phyloP scores from a whole-genome alignment of 495 filamentous ascomycete species.

The Podospora didyma region DNA sequence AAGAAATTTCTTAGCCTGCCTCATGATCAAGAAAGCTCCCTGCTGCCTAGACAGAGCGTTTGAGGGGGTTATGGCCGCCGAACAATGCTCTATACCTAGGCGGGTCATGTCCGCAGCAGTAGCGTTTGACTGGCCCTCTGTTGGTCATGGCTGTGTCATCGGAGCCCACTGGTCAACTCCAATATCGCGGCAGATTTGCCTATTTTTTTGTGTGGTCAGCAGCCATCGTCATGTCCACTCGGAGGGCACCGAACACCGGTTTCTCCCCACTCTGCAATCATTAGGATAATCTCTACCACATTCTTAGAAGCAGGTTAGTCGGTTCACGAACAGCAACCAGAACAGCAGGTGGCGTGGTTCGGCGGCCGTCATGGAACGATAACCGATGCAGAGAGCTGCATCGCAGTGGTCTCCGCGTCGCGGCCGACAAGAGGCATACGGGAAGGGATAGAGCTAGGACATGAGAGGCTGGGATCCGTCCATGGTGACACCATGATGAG shows the following conservation, averaged over 20 bases:
- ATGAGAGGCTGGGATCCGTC: constrained; percentile 9
- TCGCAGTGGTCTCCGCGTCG: constrained; percentile 4
- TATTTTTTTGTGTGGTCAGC: constrained; percentile 22
- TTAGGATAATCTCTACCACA: constrained; percentile 4
- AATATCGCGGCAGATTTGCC: constrained; percentile 24
- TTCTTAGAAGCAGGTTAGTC: background rate
- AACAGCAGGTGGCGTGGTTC: constrained; percentile 21
- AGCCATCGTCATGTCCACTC: constrained; percentile 12
- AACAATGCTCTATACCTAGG: background rate
- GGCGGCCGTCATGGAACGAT: constrained; percentile 14
- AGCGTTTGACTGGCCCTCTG: background rate
- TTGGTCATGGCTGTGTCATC: constrained; percentile 8
- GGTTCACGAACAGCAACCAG: constrained; percentile 9
- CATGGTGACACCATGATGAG: constrained; percentile 24
- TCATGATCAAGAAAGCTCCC: constrained; percentile 9
- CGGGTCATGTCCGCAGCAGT: constrained; percentile 1
- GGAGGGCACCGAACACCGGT: constrained; percentile 2
- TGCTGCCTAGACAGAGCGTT: background rate
- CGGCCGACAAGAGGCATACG: constrained; percentile 5
- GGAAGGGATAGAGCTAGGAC: constrained; percentile 2
- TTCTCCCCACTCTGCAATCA: constrained; percentile 5
- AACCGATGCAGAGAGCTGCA: constrained; percentile 13
- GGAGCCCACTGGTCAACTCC: background rate
- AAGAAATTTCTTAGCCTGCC: constrained; percentile 3
- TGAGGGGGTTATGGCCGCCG: background rate